phyloP scores from a whole-genome alignment of 2,329 filamentous ascomycete genomes.

The Sporothrix dimorphospora region DNA sequence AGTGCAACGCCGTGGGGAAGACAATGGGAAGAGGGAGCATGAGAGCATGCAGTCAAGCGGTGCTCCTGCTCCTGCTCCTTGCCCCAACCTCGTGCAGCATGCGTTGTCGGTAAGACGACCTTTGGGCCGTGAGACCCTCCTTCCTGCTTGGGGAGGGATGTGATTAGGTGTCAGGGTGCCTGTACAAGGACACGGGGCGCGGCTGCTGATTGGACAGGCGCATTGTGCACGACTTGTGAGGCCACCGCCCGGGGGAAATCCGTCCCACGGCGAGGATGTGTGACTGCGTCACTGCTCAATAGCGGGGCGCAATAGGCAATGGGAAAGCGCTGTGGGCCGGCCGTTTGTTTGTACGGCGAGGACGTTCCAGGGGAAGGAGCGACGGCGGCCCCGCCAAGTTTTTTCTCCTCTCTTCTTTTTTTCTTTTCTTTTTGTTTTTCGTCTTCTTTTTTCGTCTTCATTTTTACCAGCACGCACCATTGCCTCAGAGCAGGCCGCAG shows the following conservation, averaged over 20 bases:
- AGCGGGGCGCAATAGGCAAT: constrained; percentile 3
- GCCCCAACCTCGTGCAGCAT: background rate
- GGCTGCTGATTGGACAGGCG: constrained; percentile 10
- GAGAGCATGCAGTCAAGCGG: background rate
- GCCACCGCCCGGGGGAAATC: background rate
- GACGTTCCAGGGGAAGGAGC: background rate
- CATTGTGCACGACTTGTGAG: constrained; percentile 1
- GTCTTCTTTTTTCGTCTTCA: background rate
- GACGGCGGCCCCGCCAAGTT: background rate
- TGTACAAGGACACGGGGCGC: background rate
- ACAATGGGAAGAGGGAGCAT: background rate
- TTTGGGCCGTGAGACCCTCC: constrained; percentile 11
- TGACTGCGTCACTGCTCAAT: constrained; percentile 12
- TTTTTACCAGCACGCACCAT: background rate
- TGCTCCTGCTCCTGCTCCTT: background rate
- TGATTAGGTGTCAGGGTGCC: background rate
- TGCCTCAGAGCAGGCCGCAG: background rate
- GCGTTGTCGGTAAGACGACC: constrained; percentile 22
- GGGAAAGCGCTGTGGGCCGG: background rate
- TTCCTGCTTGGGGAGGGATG: background rate
- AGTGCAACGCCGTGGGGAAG: background rate
- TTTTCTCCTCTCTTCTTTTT: background rate
- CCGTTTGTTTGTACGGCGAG: background rate
- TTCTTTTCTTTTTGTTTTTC: background rate
- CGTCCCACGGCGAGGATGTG: constrained; percentile 15